Evolutionary conservation across 306 rosid genomes (phyloP).

Genomic region (Purshia tridentata): DNA sequence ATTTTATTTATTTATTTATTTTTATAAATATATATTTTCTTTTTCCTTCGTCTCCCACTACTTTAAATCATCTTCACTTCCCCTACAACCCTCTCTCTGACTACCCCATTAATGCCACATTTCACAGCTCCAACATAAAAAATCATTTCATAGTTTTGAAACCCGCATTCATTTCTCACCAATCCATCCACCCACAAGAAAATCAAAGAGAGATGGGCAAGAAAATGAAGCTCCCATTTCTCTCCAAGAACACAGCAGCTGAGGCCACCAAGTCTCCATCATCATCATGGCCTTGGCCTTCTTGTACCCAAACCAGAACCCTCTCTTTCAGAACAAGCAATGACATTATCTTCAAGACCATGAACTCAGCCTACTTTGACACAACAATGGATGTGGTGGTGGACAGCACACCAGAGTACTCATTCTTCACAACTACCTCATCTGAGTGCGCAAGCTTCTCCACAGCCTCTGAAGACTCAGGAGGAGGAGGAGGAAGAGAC

Average conservation of each 20-base stretch:
- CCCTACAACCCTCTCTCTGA: conserved; percentile 32
- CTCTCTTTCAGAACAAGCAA: conserved; percentile 55
- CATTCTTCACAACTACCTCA: conserved; percentile 35
- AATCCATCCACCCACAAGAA: background rate
- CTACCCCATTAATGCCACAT: conserved; percentile 48
- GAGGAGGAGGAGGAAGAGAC: conserved; percentile 24
- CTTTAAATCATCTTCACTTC: conserved; percentile 27
- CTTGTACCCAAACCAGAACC: conserved; percentile 69
- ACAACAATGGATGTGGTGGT: conserved; percentile 3
- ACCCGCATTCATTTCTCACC: conserved; percentile 8
- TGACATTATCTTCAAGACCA: conserved; percentile 36
- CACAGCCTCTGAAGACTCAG: conserved; percentile 27
- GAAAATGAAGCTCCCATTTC: conserved; percentile 68
- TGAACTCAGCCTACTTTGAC: conserved; percentile 51
- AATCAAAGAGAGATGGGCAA: conserved; percentile 36
- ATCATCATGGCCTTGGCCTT: conserved; percentile 60
- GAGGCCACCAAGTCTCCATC: conserved; percentile 2
- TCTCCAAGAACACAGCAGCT: conserved; percentile 36
- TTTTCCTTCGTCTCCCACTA: conserved; percentile 19
- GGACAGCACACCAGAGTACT: conserved; percentile 12
- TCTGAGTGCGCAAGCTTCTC: conserved; percentile 40
- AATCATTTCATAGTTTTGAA: conserved; percentile 23
- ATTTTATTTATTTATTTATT: background rate
- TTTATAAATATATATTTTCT: background rate
- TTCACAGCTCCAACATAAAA: conserved; percentile 22